Percentiles rank a stretch among this genome's conserved stretches.
Evolutionary conservation across 495 filamentous ascomycete species (phyloP).

Genomic region (Neurospora pannonica): DNA sequence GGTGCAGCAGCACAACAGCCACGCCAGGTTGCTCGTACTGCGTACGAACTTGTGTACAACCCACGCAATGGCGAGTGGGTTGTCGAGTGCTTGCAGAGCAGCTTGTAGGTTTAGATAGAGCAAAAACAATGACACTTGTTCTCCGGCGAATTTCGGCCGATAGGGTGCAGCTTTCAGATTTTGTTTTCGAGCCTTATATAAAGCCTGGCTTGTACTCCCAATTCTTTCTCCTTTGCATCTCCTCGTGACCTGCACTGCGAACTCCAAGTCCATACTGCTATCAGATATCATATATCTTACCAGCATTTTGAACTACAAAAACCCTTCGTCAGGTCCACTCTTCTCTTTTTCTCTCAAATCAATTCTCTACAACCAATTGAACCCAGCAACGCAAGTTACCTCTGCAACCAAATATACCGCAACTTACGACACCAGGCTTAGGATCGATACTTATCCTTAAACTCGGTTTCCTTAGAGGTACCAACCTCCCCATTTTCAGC

Average conservation of each 20-base stretch:
- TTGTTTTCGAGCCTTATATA: neutral
- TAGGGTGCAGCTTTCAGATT: too few relatives aligned
- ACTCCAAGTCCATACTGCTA: neutral
- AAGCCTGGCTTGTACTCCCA: neutral
- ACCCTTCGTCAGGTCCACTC: neutral
- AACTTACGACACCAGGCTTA: too few relatives aligned
- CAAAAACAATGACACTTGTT: neutral
- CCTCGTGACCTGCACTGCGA: too few relatives aligned
- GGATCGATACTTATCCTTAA: too few relatives aligned
- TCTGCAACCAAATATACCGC: too few relatives aligned
- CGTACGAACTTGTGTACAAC: conserved; percentile 32
- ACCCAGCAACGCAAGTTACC: neutral
- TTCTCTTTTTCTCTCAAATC: neutral
- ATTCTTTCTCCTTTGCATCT: too few relatives aligned
- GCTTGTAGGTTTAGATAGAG: neutral
- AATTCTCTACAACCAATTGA: too few relatives aligned
- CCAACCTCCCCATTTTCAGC: too few relatives aligned
- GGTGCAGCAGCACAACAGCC: neutral
- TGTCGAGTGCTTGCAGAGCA: neutral
- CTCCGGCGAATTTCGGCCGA: neutral
- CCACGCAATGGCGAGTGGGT: conserved; percentile 29
- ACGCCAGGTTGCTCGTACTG: neutral
- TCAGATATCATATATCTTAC: neutral
- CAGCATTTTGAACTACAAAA: neutral
- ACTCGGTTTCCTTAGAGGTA: too few relatives aligned